These are phyloP conservation scores for Fusarium solani-melongenae DNA, from an alignment of 2,329 filamentous ascomycete species.

Conservation along the genomic window DNA sequence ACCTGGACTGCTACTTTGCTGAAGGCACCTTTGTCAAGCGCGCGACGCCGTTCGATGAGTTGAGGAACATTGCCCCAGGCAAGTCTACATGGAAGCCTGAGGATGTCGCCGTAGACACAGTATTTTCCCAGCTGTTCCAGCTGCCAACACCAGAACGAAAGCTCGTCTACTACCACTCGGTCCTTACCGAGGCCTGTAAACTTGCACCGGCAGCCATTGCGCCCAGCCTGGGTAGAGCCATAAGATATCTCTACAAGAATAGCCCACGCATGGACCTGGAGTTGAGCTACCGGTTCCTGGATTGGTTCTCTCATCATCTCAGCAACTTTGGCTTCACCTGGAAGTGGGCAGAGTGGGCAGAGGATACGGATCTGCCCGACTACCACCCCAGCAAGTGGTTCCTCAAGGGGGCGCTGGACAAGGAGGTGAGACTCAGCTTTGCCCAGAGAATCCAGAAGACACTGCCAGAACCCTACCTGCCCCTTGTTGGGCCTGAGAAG, in stretches of 20 bases:
- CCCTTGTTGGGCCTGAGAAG: constrained; percentile 84
- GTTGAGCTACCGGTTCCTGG: constrained; percentile 86
- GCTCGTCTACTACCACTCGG: constrained; percentile 94
- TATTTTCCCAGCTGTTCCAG: constrained; percentile 94
- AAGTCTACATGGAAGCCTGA: constrained; percentile 94
- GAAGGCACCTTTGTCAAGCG: constrained; percentile 92
- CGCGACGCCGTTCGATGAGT: constrained; percentile 90
- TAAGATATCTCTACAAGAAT: constrained; percentile 89
- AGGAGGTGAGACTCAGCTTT: constrained; percentile 96
- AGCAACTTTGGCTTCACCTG: constrained; percentile 99
- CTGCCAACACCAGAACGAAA: constrained; percentile 91
- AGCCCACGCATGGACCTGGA: constrained; percentile 87
- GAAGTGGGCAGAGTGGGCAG: constrained; percentile 99
- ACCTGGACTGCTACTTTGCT: constrained; percentile 94
- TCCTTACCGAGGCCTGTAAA: constrained; percentile 95
- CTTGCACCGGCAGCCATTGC: constrained; percentile 96
- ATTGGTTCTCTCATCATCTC: constrained; percentile 98
- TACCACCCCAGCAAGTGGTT: constrained; percentile 93
- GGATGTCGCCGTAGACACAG: constrained; percentile 95
- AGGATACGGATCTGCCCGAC: constrained; percentile 81
- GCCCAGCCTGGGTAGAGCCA: constrained; percentile 90
- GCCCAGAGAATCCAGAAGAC: constrained; percentile 96
- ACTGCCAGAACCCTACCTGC: constrained; percentile 83
- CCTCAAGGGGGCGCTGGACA: constrained; percentile 89
- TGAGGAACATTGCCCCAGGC: constrained; percentile 74